Evolutionary conservation across 768 basidiomycete species (phyloP).

Genomic region (Suillus spraguei): DNA sequence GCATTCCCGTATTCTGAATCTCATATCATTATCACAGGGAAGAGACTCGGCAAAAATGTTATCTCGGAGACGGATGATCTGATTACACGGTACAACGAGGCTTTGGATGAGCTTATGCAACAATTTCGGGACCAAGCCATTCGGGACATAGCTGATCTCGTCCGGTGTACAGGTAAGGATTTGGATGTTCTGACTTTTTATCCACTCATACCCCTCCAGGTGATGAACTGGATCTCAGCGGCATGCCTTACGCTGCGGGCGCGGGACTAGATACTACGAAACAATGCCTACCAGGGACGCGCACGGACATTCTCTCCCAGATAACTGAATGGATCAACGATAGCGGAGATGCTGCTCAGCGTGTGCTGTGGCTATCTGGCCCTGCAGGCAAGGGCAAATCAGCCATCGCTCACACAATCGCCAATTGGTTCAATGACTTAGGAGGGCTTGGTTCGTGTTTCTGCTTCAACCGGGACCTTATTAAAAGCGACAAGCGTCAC

Average conservation of each 20-base stretch:
- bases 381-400: conserved; percentile 33
- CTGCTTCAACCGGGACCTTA: conserved; percentile 16
- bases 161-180: background rate
- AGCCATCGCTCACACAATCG: conserved; percentile 25
- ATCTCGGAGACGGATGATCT: background rate
- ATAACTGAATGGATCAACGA: conserved; percentile 20
- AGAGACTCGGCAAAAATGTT: background rate
- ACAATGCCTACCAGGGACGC: conserved; percentile 21
- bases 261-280: conserved; percentile 7
- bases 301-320: conserved; percentile 14
- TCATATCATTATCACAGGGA: background rate
- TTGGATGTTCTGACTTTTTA: background rate
- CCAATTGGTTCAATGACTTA: conserved; percentile 11
- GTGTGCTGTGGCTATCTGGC: conserved; percentile 19
- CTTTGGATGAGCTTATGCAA: background rate
- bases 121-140: background rate
- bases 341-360: background rate
- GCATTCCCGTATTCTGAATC: background rate
- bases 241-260: conserved; percentile 6
- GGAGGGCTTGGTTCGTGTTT: conserved; percentile 21
- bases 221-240: background rate
- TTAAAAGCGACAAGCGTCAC: conserved; percentile 3
- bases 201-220: background rate
- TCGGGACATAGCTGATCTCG: background rate
- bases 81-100: background rate